Evolutionary conservation across 169 alveolate species (phyloP).

Genomic region (Cryptosporidium parvum): DNA sequence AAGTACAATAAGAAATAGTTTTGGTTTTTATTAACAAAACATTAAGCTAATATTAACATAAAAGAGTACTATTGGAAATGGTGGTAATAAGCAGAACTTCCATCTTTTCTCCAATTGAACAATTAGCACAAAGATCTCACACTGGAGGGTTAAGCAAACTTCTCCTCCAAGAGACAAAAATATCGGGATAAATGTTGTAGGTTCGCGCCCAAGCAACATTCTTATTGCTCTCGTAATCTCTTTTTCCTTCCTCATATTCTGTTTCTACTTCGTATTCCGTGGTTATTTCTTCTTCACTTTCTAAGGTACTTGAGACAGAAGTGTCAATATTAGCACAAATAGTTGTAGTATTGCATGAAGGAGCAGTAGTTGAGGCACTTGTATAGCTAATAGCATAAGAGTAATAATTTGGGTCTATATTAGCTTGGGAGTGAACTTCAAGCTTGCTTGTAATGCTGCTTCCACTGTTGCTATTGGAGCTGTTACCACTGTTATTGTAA

Average conservation of each 20-base stretch:
- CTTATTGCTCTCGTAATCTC: background rate
- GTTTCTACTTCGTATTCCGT: constrained; percentile 10
- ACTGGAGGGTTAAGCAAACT: background rate
- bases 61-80: background rate
- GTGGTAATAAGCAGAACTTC: background rate
- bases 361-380: background rate
- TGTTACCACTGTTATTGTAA: background rate
- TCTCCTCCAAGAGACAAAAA: constrained; percentile 67
- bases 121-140: background rate
- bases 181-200: constrained; percentile 54
- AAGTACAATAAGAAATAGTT: background rate
- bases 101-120: background rate
- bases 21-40: background rate
- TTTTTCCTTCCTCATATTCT: constrained; percentile 1
- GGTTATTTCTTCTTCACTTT: background rate
- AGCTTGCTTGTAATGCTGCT: background rate
- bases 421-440: background rate
- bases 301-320: background rate
- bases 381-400: background rate
- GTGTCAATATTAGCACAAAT: background rate
- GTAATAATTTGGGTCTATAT: background rate
- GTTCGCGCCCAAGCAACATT: background rate
- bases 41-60: background rate
- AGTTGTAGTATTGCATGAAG: background rate
- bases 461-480: background rate